Percentiles rank a stretch among this genome's conserved stretches.
phyloP scores from a whole-genome alignment of 371 early-diverging fungal species.

The Rhizomucor miehei region DNA sequence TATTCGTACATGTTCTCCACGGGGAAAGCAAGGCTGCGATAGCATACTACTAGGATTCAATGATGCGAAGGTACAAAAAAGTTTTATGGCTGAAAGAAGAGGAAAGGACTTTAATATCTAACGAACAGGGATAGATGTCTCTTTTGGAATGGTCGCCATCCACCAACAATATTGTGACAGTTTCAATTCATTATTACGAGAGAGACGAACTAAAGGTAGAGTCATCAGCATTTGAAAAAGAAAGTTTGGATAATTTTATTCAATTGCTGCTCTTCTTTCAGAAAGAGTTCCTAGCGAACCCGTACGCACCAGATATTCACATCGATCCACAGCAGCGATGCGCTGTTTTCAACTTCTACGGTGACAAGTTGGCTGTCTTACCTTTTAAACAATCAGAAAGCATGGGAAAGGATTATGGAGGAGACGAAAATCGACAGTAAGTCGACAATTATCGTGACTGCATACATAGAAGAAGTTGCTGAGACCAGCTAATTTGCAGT shows the following conservation, averaged over 20 bases:
- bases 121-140: constrained; percentile 67
- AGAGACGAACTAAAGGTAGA: constrained; percentile 84
- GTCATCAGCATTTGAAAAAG: background rate
- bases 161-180: constrained; percentile 79
- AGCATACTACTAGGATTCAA: constrained; percentile 80
- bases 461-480: too few relatives aligned
- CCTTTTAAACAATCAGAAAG: constrained; percentile 75
- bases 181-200: constrained; percentile 96
- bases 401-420: constrained; percentile 34
- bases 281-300: constrained; percentile 66
- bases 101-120: background rate
- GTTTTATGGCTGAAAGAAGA: background rate
- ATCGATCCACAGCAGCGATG: constrained; percentile 84
- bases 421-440: constrained; percentile 36
- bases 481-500: constrained; percentile 16
- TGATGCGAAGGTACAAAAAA: constrained; percentile 90
- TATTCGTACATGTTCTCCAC: constrained; percentile 65
- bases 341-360: constrained; percentile 83
- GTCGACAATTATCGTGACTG: background rate
- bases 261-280: constrained; percentile 1
- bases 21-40: constrained; percentile 73
- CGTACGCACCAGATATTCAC: constrained; percentile 64
- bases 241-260: background rate
- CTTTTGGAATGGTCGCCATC: constrained; percentile 82
- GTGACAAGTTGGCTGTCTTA: constrained; percentile 85